A percentile compares a stretch with the other conserved stretches of the same genome.
Evolutionary conservation across 2,329 filamentous ascomycete genomes (phyloP).

Genomic region (Hypocreales sp.): DNA sequence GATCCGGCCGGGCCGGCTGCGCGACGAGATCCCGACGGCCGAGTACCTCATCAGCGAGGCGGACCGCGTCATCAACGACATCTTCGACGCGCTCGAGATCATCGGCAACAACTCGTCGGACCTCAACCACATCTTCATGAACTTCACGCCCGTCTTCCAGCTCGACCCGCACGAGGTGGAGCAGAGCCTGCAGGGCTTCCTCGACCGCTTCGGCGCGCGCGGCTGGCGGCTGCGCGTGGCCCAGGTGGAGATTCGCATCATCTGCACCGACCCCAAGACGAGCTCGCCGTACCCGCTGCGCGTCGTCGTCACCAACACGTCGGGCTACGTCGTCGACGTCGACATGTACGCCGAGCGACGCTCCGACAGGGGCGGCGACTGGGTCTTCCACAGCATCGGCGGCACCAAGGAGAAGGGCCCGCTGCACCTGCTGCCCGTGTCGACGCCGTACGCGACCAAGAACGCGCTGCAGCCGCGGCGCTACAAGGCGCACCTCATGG

Average conservation of each 20-base stretch:
- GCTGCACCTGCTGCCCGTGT: conserved; percentile 85
- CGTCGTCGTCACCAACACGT: conserved; percentile 96
- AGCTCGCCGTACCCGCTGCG: conserved; percentile 81
- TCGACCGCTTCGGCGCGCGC: conserved; percentile 89
- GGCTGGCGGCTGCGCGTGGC: conserved; percentile 94
- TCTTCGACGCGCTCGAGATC: conserved; percentile 93
- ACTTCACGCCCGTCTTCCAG: conserved; percentile 95
- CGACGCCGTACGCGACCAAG: conserved; percentile 91
- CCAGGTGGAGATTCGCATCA: conserved; percentile 93
- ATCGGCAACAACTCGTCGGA: conserved; percentile 99
- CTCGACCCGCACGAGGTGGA: conserved; percentile 81
- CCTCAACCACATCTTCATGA: conserved; percentile 99
- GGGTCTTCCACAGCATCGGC: conserved; percentile 96
- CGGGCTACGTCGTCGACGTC: conserved; percentile 92
- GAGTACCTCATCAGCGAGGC: conserved; percentile 98
- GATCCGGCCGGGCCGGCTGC: conserved; percentile 81
- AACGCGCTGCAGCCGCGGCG: conserved; percentile 97
- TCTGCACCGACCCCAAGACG: conserved; percentile 81
- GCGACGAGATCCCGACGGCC: conserved; percentile 94
- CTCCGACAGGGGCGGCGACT: conserved; percentile 92
- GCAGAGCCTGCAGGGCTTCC: conserved; percentile 82
- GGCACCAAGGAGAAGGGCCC: conserved; percentile 89
- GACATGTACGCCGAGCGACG: conserved; percentile 97
- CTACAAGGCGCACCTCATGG: conserved; percentile 98
- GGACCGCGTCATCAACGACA: conserved; percentile 92